Base-by-base conservation (phyloP, 208 protist species). In the Wallacemonas collosoma region DNA sequence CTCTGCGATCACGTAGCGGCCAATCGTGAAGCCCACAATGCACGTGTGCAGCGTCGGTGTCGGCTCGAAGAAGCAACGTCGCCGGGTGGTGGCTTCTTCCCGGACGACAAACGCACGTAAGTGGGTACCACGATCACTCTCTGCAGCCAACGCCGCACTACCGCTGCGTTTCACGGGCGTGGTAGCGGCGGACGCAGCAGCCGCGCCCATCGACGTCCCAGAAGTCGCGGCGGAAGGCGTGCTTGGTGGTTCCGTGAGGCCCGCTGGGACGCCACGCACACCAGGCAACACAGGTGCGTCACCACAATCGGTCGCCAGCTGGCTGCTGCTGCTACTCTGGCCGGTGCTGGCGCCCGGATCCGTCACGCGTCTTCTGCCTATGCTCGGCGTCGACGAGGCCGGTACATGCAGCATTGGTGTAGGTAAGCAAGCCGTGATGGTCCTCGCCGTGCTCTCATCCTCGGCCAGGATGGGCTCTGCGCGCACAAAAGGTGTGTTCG, bases 1-100 rank as follows among this genome's bases (percentile, higher is more conserved):
- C 75, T 95, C 89, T 26, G 99, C 64, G 56, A 89, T 89, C 15
- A 90, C 81, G 73, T 98, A 98, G 50, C 95, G 88, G 61, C 98
- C 97, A 38, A 98, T 86, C 14, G 93, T 77, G 61, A 98, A 98
- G 39, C 79, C 82, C 70, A 95, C 48, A 47, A 93, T 74, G 72
- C 77, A 91, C 2, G 83, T 87, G 62, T 82, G 80, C n/a, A 95
- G 55, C 1, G 39, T 67, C 11, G 89, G 80, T 0, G 89, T 95
- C 0, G 38, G 48, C 41, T 76, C 60, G 65, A 95, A 95, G 11
- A 57, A 65, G 67, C 67, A 64, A 53, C 71, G 76, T 11, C 71
- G 75, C 17, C 35, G 63, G 12, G 43, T 44, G 7, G 4, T 14
- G 11, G 60, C 9, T n/a, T 65, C 60, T n/a, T n/a, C 43, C 8